Percentiles rank a stretch among this genome's conserved stretches.
phyloP scores from a whole-genome alignment of 768 basidiomycete species.

The Glaciozyma martinii region DNA sequence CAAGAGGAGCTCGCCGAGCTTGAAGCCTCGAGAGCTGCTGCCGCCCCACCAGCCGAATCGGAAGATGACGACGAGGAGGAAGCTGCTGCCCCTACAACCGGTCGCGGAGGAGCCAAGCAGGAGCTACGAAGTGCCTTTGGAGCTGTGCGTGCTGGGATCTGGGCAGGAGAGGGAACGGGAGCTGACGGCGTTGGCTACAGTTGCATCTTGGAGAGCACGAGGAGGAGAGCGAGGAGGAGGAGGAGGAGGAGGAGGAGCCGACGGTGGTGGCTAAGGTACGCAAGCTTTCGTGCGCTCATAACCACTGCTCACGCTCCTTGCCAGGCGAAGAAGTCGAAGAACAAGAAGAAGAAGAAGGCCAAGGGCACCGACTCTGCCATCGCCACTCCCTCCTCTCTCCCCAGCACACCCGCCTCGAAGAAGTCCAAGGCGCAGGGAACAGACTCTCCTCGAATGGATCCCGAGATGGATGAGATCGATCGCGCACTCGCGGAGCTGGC shows the following conservation, averaged over 20 bases:
- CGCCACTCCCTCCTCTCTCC: neutral
- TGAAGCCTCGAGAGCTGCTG: neutral
- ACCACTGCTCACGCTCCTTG: neutral
- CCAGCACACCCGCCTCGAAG: neutral
- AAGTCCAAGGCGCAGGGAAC: neutral
- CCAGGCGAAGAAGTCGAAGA: slow-evolving; percentile 24
- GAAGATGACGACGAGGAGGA: slow-evolving; percentile 23
- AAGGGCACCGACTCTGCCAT: neutral
- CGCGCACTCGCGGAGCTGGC: slow-evolving; percentile 69
- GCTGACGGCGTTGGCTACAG: slow-evolving; percentile 34
- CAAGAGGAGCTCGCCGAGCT: slow-evolving; percentile 39
- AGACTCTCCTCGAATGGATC: slow-evolving; percentile 39
- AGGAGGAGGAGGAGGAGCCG: slow-evolving; percentile 9
- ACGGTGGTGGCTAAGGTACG: neutral
- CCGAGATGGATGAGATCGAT: slow-evolving; percentile 72
- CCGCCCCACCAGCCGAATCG: neutral
- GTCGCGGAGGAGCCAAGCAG: neutral
- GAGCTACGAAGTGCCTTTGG: slow-evolving; percentile 28
- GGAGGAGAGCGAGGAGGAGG: slow-evolving; percentile 44
- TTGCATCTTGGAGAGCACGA: slow-evolving; percentile 37
- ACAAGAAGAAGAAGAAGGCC: slow-evolving; percentile 39
- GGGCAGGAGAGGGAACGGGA: neutral
- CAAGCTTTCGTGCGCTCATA: neutral
- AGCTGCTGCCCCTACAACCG: slow-evolving; percentile 17
- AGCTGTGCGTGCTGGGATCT: slow-evolving; percentile 21